Evolutionary conservation across 345 rosid genomes (phyloP).

Genomic region (Aethionema arabicum): DNA sequence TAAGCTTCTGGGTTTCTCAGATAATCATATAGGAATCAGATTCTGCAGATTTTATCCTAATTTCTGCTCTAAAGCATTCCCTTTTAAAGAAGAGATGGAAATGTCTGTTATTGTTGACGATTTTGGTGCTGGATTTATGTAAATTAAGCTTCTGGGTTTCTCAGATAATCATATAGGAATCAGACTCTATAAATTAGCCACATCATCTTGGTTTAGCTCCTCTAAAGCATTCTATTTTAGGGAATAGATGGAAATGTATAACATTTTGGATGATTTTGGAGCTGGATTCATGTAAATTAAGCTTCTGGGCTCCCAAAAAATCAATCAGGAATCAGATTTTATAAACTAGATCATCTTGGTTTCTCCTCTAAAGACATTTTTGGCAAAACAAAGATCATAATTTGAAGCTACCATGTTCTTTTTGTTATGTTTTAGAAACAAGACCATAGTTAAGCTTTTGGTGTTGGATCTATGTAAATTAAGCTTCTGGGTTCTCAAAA

Average conservation of each 20-base stretch:
- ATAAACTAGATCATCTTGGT: neutral
- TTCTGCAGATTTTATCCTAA: neutral
- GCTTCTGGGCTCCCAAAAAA: conserved; percentile 10
- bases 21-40: neutral
- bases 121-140: conserved; percentile 9
- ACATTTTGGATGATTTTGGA: neutral
- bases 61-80: neutral
- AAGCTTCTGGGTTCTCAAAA: conserved; percentile 14
- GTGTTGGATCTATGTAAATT: conserved; percentile 4
- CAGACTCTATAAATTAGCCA: too few relatives aligned
- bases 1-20: conserved; percentile 16
- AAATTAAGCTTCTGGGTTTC: conserved; percentile 13
- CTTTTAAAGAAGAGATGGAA: neutral
- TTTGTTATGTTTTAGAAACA: neutral
- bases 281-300: neutral
- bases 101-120: neutral
- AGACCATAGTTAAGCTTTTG: neutral
- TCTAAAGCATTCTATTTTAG: neutral
- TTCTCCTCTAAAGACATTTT: neutral
- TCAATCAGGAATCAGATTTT: neutral
- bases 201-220: neutral
- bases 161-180: neutral
- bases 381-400: neutral
- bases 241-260: too few relatives aligned
- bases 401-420: too few relatives aligned